Base-by-base conservation (phyloP, 495 filamentous ascomycete genomes). In the Cladorrhinum samala region DNA sequence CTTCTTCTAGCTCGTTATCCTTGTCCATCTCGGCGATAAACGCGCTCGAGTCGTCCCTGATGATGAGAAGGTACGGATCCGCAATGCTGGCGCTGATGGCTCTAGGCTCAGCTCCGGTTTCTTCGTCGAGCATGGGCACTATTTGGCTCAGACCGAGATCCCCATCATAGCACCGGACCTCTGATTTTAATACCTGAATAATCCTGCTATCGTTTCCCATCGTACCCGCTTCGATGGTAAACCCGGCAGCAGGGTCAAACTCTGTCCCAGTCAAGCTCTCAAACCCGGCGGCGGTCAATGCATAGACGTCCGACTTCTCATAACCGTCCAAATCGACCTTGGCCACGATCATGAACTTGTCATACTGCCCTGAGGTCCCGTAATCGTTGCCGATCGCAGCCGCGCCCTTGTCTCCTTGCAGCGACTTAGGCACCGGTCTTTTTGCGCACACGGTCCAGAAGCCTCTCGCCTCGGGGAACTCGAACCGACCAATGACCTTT, bases 101-200 rank as follows among this genome's bases (percentile, higher is more conserved):
- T 36, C 82, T 76, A 3, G 88, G 83, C 56, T 89, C 87, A 9
- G 78, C 79, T 17, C 84, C 90, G 0, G 82, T 89, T 43, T 88
- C 87, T 59, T 96, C 93, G 56, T 97, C 92, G 50, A 82, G 79
- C 72, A 96, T 84, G 2, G 90, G 89, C 50, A 95, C 79, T 25
- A 97, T 96, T 63, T 97, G 91, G 41, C 83, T 78, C 33, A 99
- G 76, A 9, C 85, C 84, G 43, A 97, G 74, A 64, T 95, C 89
- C 66, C 81, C 83, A 64, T 96, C 91, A 62, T 94, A 97, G 51
- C 82, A 88, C 42, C 91, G 77, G 13, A 98, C 81, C 58, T 96
- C 91, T 24, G 81, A 86, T 54, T 81, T 84, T 33, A 94, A 73
- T 14, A 95, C 82, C 62, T 96, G 93, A 13, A 96, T 81, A 43